Conservation (phyloP, 2,329 filamentous ascomycete species). For the Pestalotiopsis sp. region DNA sequence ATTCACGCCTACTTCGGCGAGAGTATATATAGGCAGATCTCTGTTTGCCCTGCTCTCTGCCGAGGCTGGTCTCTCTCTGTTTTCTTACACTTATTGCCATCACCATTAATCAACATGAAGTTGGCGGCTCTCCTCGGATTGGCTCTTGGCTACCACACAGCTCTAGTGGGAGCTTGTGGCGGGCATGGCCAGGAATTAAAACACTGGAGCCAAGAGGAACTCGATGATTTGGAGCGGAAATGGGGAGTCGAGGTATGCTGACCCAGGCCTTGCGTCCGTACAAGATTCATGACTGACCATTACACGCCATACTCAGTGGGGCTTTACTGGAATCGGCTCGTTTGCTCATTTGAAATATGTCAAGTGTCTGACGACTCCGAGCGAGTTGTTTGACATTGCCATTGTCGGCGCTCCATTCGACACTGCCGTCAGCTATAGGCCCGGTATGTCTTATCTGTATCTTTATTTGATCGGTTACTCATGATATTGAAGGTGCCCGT, state of each 20-base stretch:
- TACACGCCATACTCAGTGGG: slow-evolving; percentile 43
- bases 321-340: slow-evolving; percentile 73
- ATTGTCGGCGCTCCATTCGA: slow-evolving; percentile 76
- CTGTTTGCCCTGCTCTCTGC: neutral
- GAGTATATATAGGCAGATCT: neutral
- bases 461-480: neutral
- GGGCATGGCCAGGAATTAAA: slow-evolving; percentile 38
- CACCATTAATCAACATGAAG: slow-evolving; percentile 24
- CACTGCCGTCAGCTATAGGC: slow-evolving; percentile 71
- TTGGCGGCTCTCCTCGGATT: slow-evolving; percentile 23
- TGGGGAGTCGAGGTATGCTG: slow-evolving; percentile 58
- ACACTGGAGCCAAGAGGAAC: slow-evolving; percentile 51
- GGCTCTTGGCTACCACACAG: slow-evolving; percentile 27
- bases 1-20: neutral
- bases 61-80: neutral
- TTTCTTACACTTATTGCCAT: neutral
- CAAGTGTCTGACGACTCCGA: slow-evolving; percentile 69
- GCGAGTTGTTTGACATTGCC: slow-evolving; percentile 69
- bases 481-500: slow-evolving; percentile 59
- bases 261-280: neutral
- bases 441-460: slow-evolving; percentile 45
- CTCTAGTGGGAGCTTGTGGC: slow-evolving; percentile 31
- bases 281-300: neutral
- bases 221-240: slow-evolving; percentile 57
- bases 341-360: slow-evolving; percentile 73